These are phyloP conservation scores for Meira miltonrushii DNA, from an alignment of 1,284 basidiomycete species.

Conservation along the genomic window DNA sequence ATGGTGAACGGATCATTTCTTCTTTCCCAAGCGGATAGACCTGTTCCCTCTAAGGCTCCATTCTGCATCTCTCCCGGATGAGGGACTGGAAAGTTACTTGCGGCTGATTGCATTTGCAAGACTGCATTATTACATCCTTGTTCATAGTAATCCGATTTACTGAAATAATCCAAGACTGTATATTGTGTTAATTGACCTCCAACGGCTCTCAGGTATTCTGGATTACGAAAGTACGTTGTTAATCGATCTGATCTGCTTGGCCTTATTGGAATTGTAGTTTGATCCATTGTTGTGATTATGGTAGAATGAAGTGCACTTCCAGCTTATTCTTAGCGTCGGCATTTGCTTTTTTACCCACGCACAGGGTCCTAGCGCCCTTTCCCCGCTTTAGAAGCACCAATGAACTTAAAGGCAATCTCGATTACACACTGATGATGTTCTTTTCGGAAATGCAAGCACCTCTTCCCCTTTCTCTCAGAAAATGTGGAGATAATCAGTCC, in stretches of 20 bases:
- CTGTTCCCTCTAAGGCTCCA: not conserved
- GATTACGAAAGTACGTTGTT: constrained; percentile 19
- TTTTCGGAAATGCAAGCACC: not conserved
- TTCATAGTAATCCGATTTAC: constrained; percentile 47
- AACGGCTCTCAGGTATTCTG: constrained; percentile 40
- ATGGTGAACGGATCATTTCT: not conserved
- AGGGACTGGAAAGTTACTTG: not conserved
- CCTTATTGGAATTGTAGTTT: not conserved
- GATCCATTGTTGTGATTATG: not conserved
- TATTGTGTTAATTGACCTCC: constrained; percentile 2
- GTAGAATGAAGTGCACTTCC: no score
- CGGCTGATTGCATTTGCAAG: constrained; percentile 45
- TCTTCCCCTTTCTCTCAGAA: not conserved
- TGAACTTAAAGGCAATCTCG: no score
- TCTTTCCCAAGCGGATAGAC: not conserved
- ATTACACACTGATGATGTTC: no score
- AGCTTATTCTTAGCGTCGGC: no score
- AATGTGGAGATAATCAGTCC: not conserved
- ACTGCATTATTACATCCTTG: constrained; percentile 46
- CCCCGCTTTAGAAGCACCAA: no score
- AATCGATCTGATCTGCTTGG: not conserved
- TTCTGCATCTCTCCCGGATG: no score
- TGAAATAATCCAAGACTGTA: constrained; percentile 39
- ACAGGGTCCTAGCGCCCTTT: no score
- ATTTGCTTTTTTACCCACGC: no score